phyloP scores from a whole-genome alignment of 2,329 filamentous ascomycete species.

The Arthrocladium fulminans region DNA sequence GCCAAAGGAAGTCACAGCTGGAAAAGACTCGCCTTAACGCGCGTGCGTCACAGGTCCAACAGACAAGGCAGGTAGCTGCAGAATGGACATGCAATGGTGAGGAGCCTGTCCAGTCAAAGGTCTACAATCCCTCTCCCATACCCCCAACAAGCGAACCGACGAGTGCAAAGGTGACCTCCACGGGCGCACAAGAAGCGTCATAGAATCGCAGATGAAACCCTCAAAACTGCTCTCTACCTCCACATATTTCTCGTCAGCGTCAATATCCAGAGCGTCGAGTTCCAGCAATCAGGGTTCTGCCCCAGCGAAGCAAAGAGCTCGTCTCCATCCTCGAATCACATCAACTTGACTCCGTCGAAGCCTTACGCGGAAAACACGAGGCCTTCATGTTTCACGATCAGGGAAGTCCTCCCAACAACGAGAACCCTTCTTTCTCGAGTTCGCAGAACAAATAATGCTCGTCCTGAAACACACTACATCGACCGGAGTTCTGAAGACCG shows the following conservation, averaged over 20 bases:
- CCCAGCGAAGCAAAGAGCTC: conserved; percentile 44
- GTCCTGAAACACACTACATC: conserved; percentile 44
- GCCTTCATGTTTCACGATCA: conserved; percentile 43
- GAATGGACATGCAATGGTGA: conserved; percentile 43
- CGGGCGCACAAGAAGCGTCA: conserved; percentile 52
- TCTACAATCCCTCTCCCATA: conserved; percentile 47
- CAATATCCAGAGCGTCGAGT: conserved; percentile 53
- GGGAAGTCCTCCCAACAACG: conserved; percentile 47
- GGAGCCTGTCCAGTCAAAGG: no score
- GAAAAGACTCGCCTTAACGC: no score
- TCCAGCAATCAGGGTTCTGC: conserved; percentile 38
- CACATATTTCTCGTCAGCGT: conserved; percentile 42
- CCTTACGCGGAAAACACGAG: conserved; percentile 54
- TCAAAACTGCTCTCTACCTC: conserved; percentile 15
- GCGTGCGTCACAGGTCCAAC: conserved; percentile 52
- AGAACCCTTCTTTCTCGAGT: conserved; percentile 54
- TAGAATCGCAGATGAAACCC: conserved; percentile 42
- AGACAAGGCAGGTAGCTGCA: conserved; percentile 55
- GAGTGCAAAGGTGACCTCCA: conserved; percentile 57
- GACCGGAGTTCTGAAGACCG: conserved; percentile 50
- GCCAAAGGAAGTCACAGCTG: no score
- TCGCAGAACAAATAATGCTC: conserved; percentile 46
- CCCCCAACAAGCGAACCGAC: conserved; percentile 51
- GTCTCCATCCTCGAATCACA: conserved; percentile 27
- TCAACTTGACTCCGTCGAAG: conserved; percentile 44